Evolutionary conservation across 2,329 filamentous ascomycete species (phyloP).

Genomic region (Dendryphion nanum): DNA sequence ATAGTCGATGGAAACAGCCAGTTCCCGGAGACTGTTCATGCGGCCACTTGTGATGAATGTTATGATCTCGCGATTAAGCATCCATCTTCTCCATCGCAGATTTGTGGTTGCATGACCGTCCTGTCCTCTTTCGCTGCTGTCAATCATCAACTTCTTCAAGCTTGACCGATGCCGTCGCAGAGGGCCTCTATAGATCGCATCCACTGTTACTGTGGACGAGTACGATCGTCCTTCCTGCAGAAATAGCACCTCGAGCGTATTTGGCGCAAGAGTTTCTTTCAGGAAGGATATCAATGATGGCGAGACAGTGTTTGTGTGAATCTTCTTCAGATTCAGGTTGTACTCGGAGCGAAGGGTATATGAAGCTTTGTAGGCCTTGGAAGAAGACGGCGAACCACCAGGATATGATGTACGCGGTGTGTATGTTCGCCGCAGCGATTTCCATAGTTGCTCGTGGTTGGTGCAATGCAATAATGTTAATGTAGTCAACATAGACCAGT

Average conservation of each 20-base stretch:
- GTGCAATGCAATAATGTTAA: constrained; percentile 73
- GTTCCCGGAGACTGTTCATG: constrained; percentile 69
- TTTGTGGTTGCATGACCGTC: constrained; percentile 39
- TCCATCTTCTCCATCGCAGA: constrained; percentile 66
- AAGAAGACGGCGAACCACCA: constrained; percentile 31
- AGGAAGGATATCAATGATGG: constrained; percentile 69
- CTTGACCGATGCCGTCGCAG: constrained; percentile 70
- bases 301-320: constrained; percentile 74
- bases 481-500: constrained; percentile 70
- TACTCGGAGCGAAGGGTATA: constrained; percentile 41
- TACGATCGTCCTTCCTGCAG: constrained; percentile 64
- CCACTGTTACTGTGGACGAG: constrained; percentile 62
- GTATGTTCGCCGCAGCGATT: constrained; percentile 60
- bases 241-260: constrained; percentile 76
- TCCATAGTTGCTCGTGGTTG: constrained; percentile 74
- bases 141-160: constrained; percentile 70
- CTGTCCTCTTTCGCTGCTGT: constrained; percentile 61
- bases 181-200: constrained; percentile 68
- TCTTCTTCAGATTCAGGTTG: constrained; percentile 64
- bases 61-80: constrained; percentile 66
- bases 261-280: constrained; percentile 73
- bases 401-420: constrained; percentile 36
- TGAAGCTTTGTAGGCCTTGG: constrained; percentile 35
- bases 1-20: constrained; percentile 71
- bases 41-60: constrained; percentile 73